Base-by-base conservation (phyloP, 495 filamentous ascomycete genomes). In the Aspergillus carlsbadensis region DNA sequence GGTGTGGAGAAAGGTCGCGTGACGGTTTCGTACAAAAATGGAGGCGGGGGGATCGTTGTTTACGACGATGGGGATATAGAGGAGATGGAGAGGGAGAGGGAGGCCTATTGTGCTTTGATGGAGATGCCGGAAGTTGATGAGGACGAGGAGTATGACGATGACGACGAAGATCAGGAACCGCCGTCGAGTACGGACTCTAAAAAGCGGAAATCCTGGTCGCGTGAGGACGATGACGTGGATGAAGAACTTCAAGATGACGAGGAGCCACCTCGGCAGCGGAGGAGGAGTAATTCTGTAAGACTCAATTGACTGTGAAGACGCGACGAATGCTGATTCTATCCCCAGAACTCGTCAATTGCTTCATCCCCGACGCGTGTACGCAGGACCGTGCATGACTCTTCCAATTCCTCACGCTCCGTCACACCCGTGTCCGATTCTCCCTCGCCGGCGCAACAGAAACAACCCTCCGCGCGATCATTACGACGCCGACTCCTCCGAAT, bases 41-140 rank as follows among this genome's bases (percentile, higher is more conserved):
- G 89, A 33, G 84, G 80, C 56, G 92, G 92, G 24, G 92, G 92
- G 0, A 90, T 96, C 57, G 78, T 96, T 52, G 91, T 96, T 5
- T 94, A 90, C 70, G 95, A 98, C 64, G 95, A 98, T 70, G 95
- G 93, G 14, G 94, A 98, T 71, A 94, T 98, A 42, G 89, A 92
- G 50, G 91, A 92, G n/a, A 70, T 98, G 40, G 61, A 59, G 31
- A 75, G 71, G 17, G 92, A 98, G 72, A 75, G 81, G 58, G 84
- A 90, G 43, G 92, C 94, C 36, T 98, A 92, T 62, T 83, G 87
- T 42, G 89, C 85, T 40, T 76, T 98, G 41, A 71, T 86, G 35
- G 86, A 89, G 37, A 98, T 98, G 94, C 92, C 91, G 7, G 91
- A 96, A 43, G 72, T 96, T 26, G 90, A 89, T 53, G 90, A 93